Conservation (phyloP, 2,329 filamentous ascomycete species). For the Paraconiothyrium brasiliense region DNA sequence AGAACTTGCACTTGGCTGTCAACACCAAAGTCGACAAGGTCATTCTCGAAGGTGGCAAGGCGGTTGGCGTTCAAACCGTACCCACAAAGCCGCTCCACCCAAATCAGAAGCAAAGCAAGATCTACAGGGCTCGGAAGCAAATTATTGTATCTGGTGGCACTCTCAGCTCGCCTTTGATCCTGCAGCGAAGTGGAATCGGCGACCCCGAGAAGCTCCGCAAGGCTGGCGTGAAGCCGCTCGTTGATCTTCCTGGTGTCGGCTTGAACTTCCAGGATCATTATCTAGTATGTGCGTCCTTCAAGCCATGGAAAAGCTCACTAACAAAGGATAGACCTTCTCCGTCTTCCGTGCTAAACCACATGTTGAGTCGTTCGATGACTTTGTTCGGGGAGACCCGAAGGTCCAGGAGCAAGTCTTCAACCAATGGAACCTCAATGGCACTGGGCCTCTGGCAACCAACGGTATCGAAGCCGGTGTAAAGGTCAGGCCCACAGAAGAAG, state of each 20-base stretch:
- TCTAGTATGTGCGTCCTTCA: constrained; percentile 21
- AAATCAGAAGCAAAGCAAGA: constrained; percentile 60
- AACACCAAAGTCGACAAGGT: constrained; percentile 84
- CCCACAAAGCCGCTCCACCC: constrained; percentile 74
- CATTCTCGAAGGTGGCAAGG: constrained; percentile 75
- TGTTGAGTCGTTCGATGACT: constrained; percentile 82
- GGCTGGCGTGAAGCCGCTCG: constrained; percentile 73
- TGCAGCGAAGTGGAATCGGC: constrained; percentile 78
- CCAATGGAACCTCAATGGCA: constrained; percentile 82
- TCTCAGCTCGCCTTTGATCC: constrained; percentile 76
- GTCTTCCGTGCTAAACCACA: constrained; percentile 77
- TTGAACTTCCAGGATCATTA: constrained; percentile 83
- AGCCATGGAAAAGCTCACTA: background rate
- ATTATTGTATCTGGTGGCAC: constrained; percentile 79
- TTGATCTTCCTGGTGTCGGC: constrained; percentile 77
- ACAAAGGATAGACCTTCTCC: constrained; percentile 64
- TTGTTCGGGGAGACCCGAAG: constrained; percentile 76
- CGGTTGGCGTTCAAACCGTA: constrained; percentile 76
- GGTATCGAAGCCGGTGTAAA: constrained; percentile 84
- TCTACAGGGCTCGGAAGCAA: constrained; percentile 75
- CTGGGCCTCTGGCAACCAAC: constrained; percentile 79
- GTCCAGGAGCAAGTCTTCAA: constrained; percentile 78
- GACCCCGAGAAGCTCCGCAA: constrained; percentile 75
- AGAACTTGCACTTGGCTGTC: constrained; percentile 75
- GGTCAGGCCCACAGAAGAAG: constrained; percentile 74